Base-by-base conservation (phyloP, 2,329 filamentous ascomycete genomes). In the Phyllosticta ampelicida region DNA sequence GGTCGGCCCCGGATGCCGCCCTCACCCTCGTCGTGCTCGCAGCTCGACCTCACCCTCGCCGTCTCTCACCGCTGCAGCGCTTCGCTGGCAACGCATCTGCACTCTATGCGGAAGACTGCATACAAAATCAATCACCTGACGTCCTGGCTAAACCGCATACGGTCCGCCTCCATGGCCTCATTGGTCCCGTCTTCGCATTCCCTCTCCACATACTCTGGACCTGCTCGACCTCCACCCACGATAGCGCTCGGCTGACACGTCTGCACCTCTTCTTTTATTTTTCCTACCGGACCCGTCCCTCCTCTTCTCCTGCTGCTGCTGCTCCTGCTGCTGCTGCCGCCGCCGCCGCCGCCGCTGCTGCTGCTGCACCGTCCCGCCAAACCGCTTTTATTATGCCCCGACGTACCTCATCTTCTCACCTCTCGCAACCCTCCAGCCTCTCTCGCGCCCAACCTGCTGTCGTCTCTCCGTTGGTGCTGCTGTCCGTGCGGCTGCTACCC, bases 221-320 rank as follows among this genome's bases (percentile, higher is more conserved):
- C 23, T 48, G 20, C 54, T 60, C 26, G 21, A 57, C 23, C 58
- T 60, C 49, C 60, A 61, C 53, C 55, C 58, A 61, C 58, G 58
- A 61, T 60, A 60, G 55, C 60, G 60, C 60, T 57, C 58, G 54
- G 58, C 60, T 61, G 60, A 61, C 60, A 60, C 58, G 48, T 51
- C 58, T 60, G 57, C 57, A 55, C 51, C 44, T 53, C 55, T 53
- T 30, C 51, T 28, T 49, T 55, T 53, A 53, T 59, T 55, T 59
- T 59, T 55, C 53, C 36, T 44, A 44, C 36, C 36, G n/a, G 23
- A 26, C 23, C 44, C 28, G 5, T 48, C 44, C 13, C 48, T 21
- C 54, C 10, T 16, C 54, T 18, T 29, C 48, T 13, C 20, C 48
- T 18, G 36, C 49, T 52, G 30, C 53, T 18, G 51, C 51, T 11